Evolutionary conservation across 192 early-diverging fungal species (phyloP).

Genomic region (Cetraspora pellucida): DNA sequence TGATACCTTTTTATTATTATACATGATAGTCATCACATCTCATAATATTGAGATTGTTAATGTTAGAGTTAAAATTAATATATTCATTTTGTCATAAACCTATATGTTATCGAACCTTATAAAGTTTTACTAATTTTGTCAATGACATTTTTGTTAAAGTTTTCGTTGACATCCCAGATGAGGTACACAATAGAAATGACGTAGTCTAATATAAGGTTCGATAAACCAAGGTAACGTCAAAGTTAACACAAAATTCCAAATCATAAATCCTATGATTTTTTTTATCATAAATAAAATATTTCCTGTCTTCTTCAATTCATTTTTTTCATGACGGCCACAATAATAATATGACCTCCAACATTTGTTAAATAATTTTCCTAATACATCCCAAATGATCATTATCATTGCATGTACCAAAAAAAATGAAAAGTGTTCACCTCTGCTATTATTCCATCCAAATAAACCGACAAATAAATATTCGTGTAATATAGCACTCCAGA

Average conservation of each 20-base stretch:
- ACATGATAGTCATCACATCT: too few species aligned
- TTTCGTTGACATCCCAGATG: background rate
- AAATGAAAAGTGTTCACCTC: background rate
- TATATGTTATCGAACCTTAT: too few species aligned
- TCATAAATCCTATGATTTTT: background rate
- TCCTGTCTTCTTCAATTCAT: background rate
- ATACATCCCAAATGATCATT: background rate
- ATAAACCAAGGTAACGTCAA: background rate
- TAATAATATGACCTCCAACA: background rate
- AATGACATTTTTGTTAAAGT: background rate
- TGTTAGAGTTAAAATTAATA: too few species aligned
- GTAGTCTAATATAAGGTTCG: background rate
- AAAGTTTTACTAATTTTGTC: too few species aligned
- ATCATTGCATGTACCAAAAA: background rate
- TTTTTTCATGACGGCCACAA: background rate
- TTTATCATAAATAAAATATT: background rate
- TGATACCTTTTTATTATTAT: too few species aligned
- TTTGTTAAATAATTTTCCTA: background rate
- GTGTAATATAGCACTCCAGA: background rate
- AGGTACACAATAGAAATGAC: background rate
- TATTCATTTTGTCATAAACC: too few species aligned
- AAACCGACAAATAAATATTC: background rate
- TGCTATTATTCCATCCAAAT: background rate
- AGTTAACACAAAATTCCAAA: background rate
- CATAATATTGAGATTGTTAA: too few species aligned